phyloP scores from a whole-genome alignment of 495 filamentous ascomycete genomes.

The Penicillium turbatum region DNA sequence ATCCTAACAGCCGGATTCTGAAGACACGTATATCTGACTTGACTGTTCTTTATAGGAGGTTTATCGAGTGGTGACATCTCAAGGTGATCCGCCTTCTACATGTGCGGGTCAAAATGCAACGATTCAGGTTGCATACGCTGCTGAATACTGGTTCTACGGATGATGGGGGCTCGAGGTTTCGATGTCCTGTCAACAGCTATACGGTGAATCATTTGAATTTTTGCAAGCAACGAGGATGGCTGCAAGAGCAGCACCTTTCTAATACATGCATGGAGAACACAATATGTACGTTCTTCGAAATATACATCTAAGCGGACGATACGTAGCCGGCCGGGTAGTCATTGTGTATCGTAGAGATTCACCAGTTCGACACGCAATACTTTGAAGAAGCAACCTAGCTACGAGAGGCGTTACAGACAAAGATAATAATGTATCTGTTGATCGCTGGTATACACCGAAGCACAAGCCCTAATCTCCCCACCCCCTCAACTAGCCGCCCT shows the following conservation, averaged over 20 bases:
- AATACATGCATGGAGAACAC: not conserved
- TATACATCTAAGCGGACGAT: too few relatives aligned
- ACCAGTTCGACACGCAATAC: too few relatives aligned
- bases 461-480: constrained; percentile 45
- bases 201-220: not conserved
- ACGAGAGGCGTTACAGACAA: too few relatives aligned
- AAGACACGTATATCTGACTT: constrained; percentile 3
- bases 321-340: too few relatives aligned
- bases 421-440: too few relatives aligned
- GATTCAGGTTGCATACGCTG: constrained; percentile 57
- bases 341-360: too few relatives aligned
- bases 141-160: constrained; percentile 69
- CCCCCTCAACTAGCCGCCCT: constrained; percentile 51
- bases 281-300: too few relatives aligned
- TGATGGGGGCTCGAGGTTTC: constrained; percentile 2
- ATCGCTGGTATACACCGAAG: too few relatives aligned
- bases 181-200: not conserved
- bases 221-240: not conserved
- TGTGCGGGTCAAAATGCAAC: constrained; percentile 35
- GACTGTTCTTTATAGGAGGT: constrained; percentile 41
- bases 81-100: constrained; percentile 52
- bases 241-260: not conserved
- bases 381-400: too few relatives aligned
- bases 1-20: not conserved
- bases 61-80: constrained; percentile 65